Evolutionary conservation across 352 stramenopile genomes (phyloP).

Genomic region (Phytophthora tentaculata): DNA sequence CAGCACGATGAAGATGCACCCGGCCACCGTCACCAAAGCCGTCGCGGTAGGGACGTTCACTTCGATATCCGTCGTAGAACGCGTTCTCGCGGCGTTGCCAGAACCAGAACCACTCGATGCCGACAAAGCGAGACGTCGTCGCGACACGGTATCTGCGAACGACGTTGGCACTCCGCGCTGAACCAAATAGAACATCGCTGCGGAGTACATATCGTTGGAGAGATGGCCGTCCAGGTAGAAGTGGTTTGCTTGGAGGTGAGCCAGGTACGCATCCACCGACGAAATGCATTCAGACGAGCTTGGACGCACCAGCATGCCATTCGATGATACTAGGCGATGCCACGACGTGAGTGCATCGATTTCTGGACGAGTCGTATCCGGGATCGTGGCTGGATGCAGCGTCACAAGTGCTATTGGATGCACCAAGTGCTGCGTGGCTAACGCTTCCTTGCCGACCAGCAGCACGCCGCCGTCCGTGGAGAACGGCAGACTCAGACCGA

Average conservation of each 20-base stretch:
- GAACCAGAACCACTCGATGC: constrained; percentile 23
- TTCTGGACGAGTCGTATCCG: constrained; percentile 19
- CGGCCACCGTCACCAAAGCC: constrained; percentile 51
- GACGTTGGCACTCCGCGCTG: constrained; percentile 46
- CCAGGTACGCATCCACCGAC: constrained; percentile 50
- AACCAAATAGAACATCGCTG: constrained; percentile 56
- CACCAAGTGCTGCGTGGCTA: constrained; percentile 27
- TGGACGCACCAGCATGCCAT: constrained; percentile 35
- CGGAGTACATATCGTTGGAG: constrained; percentile 41
- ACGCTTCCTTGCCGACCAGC: constrained; percentile 38
- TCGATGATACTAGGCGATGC: constrained; percentile 37
- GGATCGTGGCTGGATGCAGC: constrained; percentile 29
- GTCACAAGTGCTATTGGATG: constrained; percentile 25
- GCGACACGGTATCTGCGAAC: constrained; percentile 30
- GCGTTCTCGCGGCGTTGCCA: constrained; percentile 1
- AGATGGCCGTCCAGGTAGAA: constrained; percentile 36
- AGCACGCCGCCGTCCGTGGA: constrained; percentile 24
- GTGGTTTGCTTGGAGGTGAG: constrained; percentile 37
- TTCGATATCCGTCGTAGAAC: constrained; percentile 48
- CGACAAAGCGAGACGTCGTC: constrained; percentile 31
- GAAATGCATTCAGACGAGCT: constrained; percentile 23
- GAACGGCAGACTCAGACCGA: constrained; percentile 47
- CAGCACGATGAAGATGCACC: constrained; percentile 59
- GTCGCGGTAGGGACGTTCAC: constrained; percentile 54
- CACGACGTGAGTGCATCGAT: constrained; percentile 30